Base-by-base conservation (phyloP, 1,284 basidiomycete genomes). In the Erythrobasidium hasegawianum region DNA sequence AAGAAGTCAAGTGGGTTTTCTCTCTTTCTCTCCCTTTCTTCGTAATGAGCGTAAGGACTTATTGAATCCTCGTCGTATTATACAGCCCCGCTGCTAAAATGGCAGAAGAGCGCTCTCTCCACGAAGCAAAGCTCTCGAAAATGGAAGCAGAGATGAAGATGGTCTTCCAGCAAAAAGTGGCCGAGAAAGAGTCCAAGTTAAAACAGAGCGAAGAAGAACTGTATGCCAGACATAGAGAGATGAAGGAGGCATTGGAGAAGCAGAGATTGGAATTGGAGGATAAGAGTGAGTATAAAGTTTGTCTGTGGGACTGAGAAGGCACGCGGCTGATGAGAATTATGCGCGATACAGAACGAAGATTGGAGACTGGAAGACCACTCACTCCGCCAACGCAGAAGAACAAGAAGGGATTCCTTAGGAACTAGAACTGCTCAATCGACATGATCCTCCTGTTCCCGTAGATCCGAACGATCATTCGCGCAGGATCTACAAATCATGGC, bases 211-310 rank as follows among this genome's bases (percentile, higher is more conserved):
- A 97, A 80, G 94, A 97, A 79, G 93, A 97, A 81, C 84, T 97
- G 16, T 97, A 97, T 76, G 89, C 92, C 62, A 86, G 93, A 70
- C 93, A 97, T 82, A 87, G 90, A 78, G 94, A 97, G 79, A 97
- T 97, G 94, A 97, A 96, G 81, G 93, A 97, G 73, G 88, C 93
- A 16, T 82, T 98, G 74, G 96, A 98, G 81, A 97, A 95, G 82
- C 95, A 98, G 79, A 85, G 92, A 73, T 76, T 83, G 70, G 95
- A 98, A 76, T 83, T 98, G 74, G 95, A 98, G 80, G 95, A 97
- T 78, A 96, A 97, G 87, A 97, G 62, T 65, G 29, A 53, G 62
- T 43, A 2, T 16, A 22, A n/a, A n/a, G n/a, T n/a, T 1, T 22
- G 11, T 29, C 16, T 22, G 24, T 45, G 5, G n/a, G 38, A 18